Evolutionary conservation across 2,329 filamentous ascomycete species (phyloP), one percentile per base, ranked within the genome.

Genomic region (Colletotrichum siamense): DNA sequence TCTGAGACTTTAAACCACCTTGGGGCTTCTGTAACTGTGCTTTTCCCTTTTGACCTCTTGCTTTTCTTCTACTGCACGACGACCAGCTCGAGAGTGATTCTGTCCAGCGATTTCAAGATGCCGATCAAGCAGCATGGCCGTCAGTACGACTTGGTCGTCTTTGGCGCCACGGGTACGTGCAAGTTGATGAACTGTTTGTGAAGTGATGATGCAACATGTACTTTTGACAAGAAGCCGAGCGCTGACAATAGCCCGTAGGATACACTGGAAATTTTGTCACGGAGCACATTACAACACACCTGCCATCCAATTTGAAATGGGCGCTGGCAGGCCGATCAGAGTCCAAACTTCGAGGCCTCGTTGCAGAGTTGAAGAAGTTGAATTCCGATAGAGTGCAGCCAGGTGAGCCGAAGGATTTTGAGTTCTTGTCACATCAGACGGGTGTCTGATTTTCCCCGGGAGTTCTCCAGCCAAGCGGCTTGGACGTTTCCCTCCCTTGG

Each of bases 271-370:
- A 92, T 79, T 89, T 94, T 79, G 92, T 92, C 4, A 93, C 93
- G 32, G 93, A 98, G 83, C 92, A 97, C 84, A 94, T 98, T 81
- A 89, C 92, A 69, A 89, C 89, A 16, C 86, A 91, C 78, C 88
- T 95, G 1, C 94, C 96, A 0, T 95, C 94, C 22, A 91, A 95
- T 82, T 84, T 98, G 77, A 95, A 92, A 87, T 98, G 96, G 96
- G 96, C 95, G 16, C 88, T 98, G 71, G 95, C 95, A 62, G 96
- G 96, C 34, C 94, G 96, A 30, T 96, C 95, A n/a, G 87, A 89
- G 65, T 87, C 89, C 65, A 98, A 98, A 84, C 89, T 99, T 6
- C 90, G 94, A 79, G 85, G 86, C 55, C 85, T 98, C 13, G 91
- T 92, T 9, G 87, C 92, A 69, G 92, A 95, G 71, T 89, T 96